Evolutionary conservation across 768 basidiomycete species (phyloP), one percentile per base, ranked within the genome.

Genomic region (Rhizopogon roseolus): DNA sequence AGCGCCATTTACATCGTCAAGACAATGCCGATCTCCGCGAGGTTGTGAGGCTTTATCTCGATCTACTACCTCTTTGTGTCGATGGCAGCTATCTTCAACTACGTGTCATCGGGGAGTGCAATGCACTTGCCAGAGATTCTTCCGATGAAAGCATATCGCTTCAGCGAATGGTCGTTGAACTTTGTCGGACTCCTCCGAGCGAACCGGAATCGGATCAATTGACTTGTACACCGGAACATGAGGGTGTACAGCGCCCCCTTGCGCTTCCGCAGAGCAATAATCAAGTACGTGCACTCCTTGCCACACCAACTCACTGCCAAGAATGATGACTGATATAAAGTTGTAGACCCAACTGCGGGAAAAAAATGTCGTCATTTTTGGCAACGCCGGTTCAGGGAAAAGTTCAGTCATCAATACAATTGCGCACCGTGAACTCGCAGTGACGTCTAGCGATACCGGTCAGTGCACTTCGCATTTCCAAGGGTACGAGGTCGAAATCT

Each of bases 331-430:
- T 43, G 8, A 43, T 27, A 5, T 29, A 27, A 43, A 16, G 25
- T 25, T 4, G 8, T 22, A 43, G 42, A 43, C 25, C 4, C 25
- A 4, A 2, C 3, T 13, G 14, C 16, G 41, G 16, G 42, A 7
- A 43, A 44, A n/a, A 29, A 55, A 64, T 48, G 16, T 66, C 0
- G 22, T 66, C 38, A 60, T 66, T 32, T 50, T 64, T 11, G 65
- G 65, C 29, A 60, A 66, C 50, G 56, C 46, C 0, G 65, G 66
- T 27, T 16, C 44, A 7, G 65, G 65, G 13, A 66, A 68, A 57
- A 66, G 65, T 49, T 66, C 65, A 17, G 41, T 25, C 6, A 68
- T 66, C 49, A 66, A 66, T 42, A 56, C 63, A 16, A 60, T 66
- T 32, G 55, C 65, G 11, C 44, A 22, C 16, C 28, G 36, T 17